phyloP scores from a whole-genome alignment of 2,329 filamentous ascomycete genomes.

The Fusarium nodosum region DNA sequence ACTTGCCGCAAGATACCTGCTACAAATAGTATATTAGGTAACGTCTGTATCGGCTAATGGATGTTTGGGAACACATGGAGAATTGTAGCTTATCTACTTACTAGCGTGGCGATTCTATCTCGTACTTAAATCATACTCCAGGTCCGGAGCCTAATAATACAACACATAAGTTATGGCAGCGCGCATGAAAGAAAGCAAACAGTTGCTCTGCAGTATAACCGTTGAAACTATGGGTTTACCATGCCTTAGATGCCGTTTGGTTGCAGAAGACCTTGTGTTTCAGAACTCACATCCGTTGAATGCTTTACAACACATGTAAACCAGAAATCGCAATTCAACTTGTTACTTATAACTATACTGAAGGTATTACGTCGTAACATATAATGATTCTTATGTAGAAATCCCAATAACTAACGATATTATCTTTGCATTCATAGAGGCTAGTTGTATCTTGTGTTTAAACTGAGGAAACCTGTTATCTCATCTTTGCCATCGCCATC shows the following conservation, averaged over 20 bases:
- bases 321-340: neutral
- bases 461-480: slow-evolving; percentile 7
- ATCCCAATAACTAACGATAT: neutral
- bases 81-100: neutral
- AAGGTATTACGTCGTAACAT: neutral
- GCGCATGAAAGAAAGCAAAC: neutral
- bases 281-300: neutral
- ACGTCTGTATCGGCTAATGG: neutral
- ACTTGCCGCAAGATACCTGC: too few species aligned
- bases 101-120: neutral
- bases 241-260: neutral
- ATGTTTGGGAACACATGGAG: neutral
- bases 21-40: neutral
- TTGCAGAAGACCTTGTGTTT: neutral
- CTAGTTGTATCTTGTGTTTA: neutral
- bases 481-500: slow-evolving; percentile 17
- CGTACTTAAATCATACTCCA: neutral
- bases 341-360: neutral
- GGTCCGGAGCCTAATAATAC: neutral
- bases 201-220: neutral
- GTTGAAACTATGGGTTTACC: too few species aligned
- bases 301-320: neutral
- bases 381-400: neutral
- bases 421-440: neutral
- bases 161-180: neutral